phyloP scores from a whole-genome alignment of 2,329 filamentous ascomycete genomes.

The Phialocephala sp. region DNA sequence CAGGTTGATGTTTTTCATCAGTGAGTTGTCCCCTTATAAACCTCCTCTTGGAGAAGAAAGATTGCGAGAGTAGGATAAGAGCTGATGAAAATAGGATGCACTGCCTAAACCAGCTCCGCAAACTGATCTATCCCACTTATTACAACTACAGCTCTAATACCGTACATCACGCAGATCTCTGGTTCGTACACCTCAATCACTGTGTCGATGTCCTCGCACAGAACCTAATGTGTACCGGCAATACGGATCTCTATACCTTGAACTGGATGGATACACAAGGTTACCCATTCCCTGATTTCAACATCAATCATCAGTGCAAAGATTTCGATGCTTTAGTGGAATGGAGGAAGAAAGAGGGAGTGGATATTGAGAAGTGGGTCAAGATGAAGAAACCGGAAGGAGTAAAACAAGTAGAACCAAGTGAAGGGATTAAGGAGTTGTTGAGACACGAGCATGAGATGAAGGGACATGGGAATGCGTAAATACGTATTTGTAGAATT shows the following conservation, averaged over 20 bases:
- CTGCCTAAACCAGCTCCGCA: constrained; percentile 42
- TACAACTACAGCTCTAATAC: constrained; percentile 14
- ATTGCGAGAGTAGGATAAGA: not conserved
- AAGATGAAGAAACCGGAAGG: not conserved
- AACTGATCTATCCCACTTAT: constrained; percentile 17
- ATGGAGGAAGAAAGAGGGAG: constrained; percentile 10
- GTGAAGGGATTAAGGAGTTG: not conserved
- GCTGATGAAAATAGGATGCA: constrained; percentile 32
- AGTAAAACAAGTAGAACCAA: not conserved
- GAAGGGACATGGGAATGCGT: not conserved
- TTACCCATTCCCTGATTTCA: constrained; percentile 16
- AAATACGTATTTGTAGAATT: not conserved
- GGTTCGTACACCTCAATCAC: not conserved
- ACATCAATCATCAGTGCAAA: constrained; percentile 4
- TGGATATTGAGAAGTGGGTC: constrained; percentile 7
- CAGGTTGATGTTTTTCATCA: constrained; percentile 44
- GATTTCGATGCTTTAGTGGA: constrained; percentile 34
- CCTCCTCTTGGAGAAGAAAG: too few relatives aligned
- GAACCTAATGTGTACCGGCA: constrained; percentile 4
- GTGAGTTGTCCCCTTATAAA: not conserved
- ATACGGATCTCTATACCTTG: constrained; percentile 12
- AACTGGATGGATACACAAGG: constrained; percentile 17
- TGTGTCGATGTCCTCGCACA: not conserved
- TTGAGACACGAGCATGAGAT: constrained; percentile 1
- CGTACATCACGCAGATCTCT: not conserved